phyloP scores from a whole-genome alignment of 208 protist genomes.

The Leishmania gerbilli region DNA sequence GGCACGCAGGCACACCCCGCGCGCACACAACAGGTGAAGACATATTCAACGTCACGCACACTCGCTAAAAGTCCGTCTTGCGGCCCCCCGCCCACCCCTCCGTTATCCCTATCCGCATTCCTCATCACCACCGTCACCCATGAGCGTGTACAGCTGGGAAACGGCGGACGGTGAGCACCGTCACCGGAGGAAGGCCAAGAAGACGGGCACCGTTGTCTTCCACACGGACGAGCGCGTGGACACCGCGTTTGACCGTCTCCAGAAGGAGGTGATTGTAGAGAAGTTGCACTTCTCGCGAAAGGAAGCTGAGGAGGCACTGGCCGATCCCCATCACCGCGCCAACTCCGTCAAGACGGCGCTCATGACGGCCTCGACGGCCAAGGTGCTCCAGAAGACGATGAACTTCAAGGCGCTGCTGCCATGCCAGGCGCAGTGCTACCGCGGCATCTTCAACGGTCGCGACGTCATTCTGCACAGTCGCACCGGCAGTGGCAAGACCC shows the following conservation, averaged over 20 bases:
- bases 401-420: conserved; percentile 68
- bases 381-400: conserved; percentile 51
- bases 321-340: conserved; percentile 21
- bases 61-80: neutral
- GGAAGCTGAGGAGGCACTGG: conserved; percentile 25
- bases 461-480: conserved; percentile 94
- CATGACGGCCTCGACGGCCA: conserved; percentile 66
- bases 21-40: neutral
- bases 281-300: conserved; percentile 19
- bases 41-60: neutral
- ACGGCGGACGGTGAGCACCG: conserved; percentile 38
- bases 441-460: conserved; percentile 81
- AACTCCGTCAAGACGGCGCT: conserved; percentile 49
- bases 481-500: conserved; percentile 97
- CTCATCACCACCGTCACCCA: neutral
- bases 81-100: neutral
- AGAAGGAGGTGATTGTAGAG: conserved; percentile 53
- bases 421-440: conserved; percentile 89
- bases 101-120: neutral
- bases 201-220: conserved; percentile 88
- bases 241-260: conserved; percentile 64
- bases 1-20: neutral
- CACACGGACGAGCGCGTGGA: conserved; percentile 73
- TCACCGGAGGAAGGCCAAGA: conserved; percentile 67
- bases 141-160: conserved; percentile 86